Conservation (phyloP, 2,329 filamentous ascomycete species). For the Ophiobolus disseminans region DNA sequence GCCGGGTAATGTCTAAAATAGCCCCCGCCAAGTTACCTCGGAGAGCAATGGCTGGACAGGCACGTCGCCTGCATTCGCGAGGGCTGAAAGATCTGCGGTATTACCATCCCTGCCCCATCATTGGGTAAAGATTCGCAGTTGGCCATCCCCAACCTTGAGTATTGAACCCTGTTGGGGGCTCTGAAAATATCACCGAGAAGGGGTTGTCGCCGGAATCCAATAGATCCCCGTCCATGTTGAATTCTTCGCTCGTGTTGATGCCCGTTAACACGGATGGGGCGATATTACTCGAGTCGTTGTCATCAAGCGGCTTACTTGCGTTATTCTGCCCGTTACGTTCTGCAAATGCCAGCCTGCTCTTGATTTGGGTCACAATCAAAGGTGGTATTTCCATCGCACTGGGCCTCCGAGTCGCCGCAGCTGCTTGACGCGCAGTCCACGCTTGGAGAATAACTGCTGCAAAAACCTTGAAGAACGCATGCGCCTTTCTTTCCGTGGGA, state of each 20-base stretch:
- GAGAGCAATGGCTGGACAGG: no score
- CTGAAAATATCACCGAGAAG: neutral
- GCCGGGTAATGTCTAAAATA: no score
- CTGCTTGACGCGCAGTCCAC: conserved; percentile 24
- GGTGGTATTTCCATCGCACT: conserved; percentile 8
- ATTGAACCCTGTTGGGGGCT: neutral
- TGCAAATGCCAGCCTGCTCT: conserved; percentile 3
- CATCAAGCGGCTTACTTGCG: neutral
- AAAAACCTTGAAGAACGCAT: conserved; percentile 52
- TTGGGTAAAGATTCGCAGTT: neutral
- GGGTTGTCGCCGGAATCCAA: neutral
- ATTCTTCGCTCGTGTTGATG: neutral
- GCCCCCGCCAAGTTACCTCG: no score
- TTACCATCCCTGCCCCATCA: neutral
- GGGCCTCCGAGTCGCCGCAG: conserved; percentile 1
- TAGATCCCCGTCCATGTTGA: neutral
- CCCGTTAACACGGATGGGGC: neutral
- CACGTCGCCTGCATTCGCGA: no score
- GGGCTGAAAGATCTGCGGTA: no score
- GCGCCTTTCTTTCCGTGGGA: conserved; percentile 20
- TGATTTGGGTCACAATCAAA: conserved; percentile 10
- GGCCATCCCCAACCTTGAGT: neutral
- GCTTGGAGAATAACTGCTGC: conserved; percentile 65
- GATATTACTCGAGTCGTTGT: neutral
- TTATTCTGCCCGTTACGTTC: neutral